Evolutionary conservation across 2,329 filamentous ascomycete genomes (phyloP).

Genomic region (Colletotrichum sp.): DNA sequence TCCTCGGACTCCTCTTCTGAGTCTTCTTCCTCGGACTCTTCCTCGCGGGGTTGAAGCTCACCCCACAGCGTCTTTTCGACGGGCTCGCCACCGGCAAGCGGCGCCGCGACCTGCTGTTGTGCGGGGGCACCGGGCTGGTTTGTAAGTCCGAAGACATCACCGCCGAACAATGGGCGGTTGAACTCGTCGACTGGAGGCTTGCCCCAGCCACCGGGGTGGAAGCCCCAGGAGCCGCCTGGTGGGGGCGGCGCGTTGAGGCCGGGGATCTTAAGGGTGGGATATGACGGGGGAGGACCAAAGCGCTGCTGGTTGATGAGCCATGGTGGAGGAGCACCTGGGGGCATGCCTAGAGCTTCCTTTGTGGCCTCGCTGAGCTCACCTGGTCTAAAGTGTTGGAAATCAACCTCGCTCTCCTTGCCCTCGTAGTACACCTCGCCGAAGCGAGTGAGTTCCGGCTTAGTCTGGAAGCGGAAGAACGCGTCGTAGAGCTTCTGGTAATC

Average conservation of each 20-base stretch:
- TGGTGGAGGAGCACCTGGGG: slow-evolving; percentile 88
- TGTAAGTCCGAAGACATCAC: slow-evolving; percentile 88
- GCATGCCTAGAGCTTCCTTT: slow-evolving; percentile 92
- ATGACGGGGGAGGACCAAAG: slow-evolving; percentile 90
- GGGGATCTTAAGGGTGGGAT: slow-evolving; percentile 92
- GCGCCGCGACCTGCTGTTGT: slow-evolving; percentile 36
- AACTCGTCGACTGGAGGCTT: slow-evolving; percentile 95
- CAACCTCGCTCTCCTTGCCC: slow-evolving; percentile 97
- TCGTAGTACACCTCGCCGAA: slow-evolving; percentile 99
- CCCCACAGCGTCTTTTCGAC: slow-evolving; percentile 92
- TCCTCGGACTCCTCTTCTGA: slow-evolving; percentile 77
- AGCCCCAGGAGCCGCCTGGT: slow-evolving; percentile 89
- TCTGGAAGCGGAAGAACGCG: slow-evolving; percentile 97
- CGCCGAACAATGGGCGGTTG: slow-evolving; percentile 89
- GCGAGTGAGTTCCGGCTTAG: slow-evolving; percentile 89
- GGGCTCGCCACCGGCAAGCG: slow-evolving; percentile 67
- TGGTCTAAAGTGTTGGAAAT: slow-evolving; percentile 86
- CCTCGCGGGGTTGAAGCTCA: slow-evolving; percentile 81
- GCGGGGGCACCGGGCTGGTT: slow-evolving; percentile 40
- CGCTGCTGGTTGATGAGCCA: slow-evolving; percentile 98
- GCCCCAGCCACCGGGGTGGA: slow-evolving; percentile 92
- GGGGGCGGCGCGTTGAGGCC: slow-evolving; percentile 94
- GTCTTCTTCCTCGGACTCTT: slow-evolving; percentile 76
- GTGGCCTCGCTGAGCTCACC: slow-evolving; percentile 89
- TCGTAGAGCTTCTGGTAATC: slow-evolving; percentile 99